These are phyloP conservation scores for Mangifera indica DNA, from an alignment of 345 rosid species.

Conservation along the genomic window DNA sequence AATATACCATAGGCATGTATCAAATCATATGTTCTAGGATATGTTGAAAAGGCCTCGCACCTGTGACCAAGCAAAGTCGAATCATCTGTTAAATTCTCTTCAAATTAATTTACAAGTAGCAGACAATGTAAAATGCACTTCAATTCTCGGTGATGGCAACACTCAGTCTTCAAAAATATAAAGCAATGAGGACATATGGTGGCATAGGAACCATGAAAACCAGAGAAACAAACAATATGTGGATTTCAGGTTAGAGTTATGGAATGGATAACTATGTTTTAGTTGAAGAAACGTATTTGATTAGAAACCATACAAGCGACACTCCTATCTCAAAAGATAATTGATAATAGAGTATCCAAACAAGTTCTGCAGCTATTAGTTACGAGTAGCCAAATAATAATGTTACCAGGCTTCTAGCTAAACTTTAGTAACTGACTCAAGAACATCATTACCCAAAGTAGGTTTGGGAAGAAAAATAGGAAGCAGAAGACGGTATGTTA, in stretches of 20 bases:
- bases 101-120: neutral
- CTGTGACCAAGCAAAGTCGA: slow-evolving; percentile 25
- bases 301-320: too few relatives aligned
- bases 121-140: neutral
- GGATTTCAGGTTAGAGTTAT: too few relatives aligned
- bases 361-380: neutral
- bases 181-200: neutral
- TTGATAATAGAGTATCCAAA: neutral
- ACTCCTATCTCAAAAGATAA: too few relatives aligned
- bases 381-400: too few relatives aligned
- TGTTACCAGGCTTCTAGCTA: too few relatives aligned
- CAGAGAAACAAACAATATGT: neutral
- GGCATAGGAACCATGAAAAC: neutral
- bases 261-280: too few relatives aligned
- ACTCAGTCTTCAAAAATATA: too few relatives aligned
- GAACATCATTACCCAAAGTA: neutral
- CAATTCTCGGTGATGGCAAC: neutral
- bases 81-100: neutral
- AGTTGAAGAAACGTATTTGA: too few relatives aligned
- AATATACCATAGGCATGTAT: slow-evolving; percentile 60
- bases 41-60: slow-evolving; percentile 66
- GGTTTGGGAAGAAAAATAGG: neutral
- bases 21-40: slow-evolving; percentile 63
- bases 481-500: neutral
- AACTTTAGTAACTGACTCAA: neutral